A percentile compares a stretch with the other conserved stretches of the same genome.
Conservation (phyloP, 75 land plant genomes). For the Ceratopteris richardii region DNA sequence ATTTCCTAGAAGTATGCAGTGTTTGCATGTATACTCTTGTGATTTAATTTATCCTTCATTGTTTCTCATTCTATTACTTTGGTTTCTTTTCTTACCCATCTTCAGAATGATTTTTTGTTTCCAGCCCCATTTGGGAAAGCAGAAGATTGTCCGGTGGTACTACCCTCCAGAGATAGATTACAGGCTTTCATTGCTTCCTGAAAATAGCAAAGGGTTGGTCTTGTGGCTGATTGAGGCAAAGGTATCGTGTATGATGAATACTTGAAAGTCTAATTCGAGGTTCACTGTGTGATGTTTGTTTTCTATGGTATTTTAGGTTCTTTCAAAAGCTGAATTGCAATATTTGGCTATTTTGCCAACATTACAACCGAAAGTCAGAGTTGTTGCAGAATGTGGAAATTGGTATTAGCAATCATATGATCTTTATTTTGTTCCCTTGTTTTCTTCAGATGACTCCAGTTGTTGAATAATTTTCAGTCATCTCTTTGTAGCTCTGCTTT, state of each 20-base stretch:
- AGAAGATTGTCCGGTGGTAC: conserved; percentile 74
- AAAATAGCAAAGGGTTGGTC: conserved; percentile 58
- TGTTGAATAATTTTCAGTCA: no score
- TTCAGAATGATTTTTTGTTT: conserved; percentile 1
- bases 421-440: not conserved
- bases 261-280: not conserved
- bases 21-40: no score
- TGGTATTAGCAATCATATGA: conserved; percentile 65
- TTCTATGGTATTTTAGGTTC: conserved; percentile 36
- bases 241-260: conserved; percentile 22
- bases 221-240: conserved; percentile 77
- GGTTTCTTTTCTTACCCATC: no score
- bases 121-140: conserved; percentile 84
- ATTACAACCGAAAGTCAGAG: conserved; percentile 66
- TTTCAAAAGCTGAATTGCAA: conserved; percentile 77
- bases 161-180: conserved; percentile 83
- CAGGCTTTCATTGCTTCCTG: conserved; percentile 61
- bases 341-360: conserved; percentile 74
- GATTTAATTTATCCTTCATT: no score
- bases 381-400: conserved; percentile 83
- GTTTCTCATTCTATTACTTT: no score
- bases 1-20: no score
- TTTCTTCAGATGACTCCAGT: not conserved
- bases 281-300: not conserved
- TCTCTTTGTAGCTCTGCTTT: not conserved